Evolutionary conservation across 1,139 yeast genomes (phyloP).

Genomic region (Debaryomyces psychrophilus): DNA sequence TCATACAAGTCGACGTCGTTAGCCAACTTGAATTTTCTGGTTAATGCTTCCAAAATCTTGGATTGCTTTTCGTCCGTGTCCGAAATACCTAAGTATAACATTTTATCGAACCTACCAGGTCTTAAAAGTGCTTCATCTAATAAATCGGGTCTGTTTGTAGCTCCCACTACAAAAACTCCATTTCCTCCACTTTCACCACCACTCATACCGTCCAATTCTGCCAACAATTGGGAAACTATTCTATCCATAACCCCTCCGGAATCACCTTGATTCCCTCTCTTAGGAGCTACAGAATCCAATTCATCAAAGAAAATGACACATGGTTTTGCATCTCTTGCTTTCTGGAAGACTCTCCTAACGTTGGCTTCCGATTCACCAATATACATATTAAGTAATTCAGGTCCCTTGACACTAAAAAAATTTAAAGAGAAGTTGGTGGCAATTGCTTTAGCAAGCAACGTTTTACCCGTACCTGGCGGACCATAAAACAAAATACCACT

Average conservation of each 20-base stretch:
- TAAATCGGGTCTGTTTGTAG: constrained; percentile 93
- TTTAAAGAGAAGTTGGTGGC: constrained; percentile 93
- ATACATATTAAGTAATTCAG: constrained; percentile 93
- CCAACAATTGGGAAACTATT: constrained; percentile 90
- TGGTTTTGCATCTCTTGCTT: constrained; percentile 94
- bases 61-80: constrained; percentile 89
- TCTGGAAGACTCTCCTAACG: constrained; percentile 90
- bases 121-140: constrained; percentile 90
- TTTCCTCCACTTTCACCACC: constrained; percentile 63
- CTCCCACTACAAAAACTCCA: constrained; percentile 96
- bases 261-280: constrained; percentile 97
- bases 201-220: constrained; percentile 96
- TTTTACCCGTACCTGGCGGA: constrained; percentile 98
- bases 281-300: constrained; percentile 96
- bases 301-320: constrained; percentile 98
- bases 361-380: constrained; percentile 98
- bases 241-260: constrained; percentile 99
- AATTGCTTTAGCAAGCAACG: constrained; percentile 91
- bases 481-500: constrained; percentile 95
- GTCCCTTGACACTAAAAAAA: constrained; percentile 95
- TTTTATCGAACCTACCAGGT: constrained; percentile 95
- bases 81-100: constrained; percentile 89
- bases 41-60: constrained; percentile 83
- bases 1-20: constrained; percentile 59
- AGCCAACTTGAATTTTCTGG: constrained; percentile 75